A percentile compares a stretch with the other conserved stretches of the same genome.
These are phyloP conservation scores for Exophiala xenobiotica DNA, from an alignment of 2,329 filamentous ascomycete genomes.

Conservation along the genomic window DNA sequence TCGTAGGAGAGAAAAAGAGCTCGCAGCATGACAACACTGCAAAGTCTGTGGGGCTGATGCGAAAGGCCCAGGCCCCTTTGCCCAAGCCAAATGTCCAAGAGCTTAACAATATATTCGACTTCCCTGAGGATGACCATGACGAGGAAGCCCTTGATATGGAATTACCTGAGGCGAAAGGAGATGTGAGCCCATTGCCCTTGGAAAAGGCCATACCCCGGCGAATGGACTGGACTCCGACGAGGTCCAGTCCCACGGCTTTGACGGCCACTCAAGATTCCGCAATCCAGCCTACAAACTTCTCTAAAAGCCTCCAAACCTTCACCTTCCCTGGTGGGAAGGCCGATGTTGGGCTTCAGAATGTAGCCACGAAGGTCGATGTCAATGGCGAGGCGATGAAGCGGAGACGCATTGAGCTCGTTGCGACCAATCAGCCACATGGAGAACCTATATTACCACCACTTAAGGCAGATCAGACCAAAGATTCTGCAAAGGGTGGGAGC, in stretches of 20 bases:
- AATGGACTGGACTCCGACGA: constrained; percentile 67
- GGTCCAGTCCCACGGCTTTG: constrained; percentile 21
- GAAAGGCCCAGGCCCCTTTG: not conserved
- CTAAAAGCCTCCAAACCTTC: constrained; percentile 8
- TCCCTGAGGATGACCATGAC: not conserved
- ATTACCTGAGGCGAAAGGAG: not conserved
- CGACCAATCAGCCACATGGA: not conserved
- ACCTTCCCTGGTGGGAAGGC: constrained; percentile 7
- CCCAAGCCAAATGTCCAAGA: not conserved
- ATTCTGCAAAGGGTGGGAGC: not conserved
- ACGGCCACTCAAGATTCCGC: constrained; percentile 1
- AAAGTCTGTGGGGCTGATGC: not conserved
- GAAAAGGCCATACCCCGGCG: constrained; percentile 56
- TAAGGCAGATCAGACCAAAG: not conserved
- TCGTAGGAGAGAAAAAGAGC: not conserved
- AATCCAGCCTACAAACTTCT: constrained; percentile 1
- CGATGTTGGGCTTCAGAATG: not conserved
- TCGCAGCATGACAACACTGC: not conserved
- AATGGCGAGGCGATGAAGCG: constrained; percentile 11
- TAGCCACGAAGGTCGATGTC: constrained; percentile 1
- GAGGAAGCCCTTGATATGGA: not conserved
- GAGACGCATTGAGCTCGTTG: constrained; percentile 20
- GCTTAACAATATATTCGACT: not conserved
- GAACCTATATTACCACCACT: constrained; percentile 6
- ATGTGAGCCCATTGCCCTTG: constrained; percentile 33